Evolutionary conservation across 805 yeast species (phyloP).

Genomic region (Saturnispora halmiae): DNA sequence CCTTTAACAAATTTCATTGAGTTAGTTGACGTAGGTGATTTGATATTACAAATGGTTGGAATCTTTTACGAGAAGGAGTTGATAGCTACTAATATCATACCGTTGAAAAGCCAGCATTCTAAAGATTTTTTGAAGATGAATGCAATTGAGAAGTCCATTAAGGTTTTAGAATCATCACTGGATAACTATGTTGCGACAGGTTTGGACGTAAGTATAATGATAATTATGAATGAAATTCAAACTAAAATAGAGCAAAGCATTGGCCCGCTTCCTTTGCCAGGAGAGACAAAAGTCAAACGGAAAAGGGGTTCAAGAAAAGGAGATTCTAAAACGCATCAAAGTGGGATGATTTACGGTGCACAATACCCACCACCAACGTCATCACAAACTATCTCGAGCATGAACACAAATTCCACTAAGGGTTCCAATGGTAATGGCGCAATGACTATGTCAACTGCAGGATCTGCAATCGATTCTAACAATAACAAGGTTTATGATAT

Average conservation of each 20-base stretch:
- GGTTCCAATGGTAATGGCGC: background rate
- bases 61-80: conserved; percentile 86
- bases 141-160: conserved; percentile 55
- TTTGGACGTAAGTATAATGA: conserved; percentile 83
- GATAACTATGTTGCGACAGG: conserved; percentile 93
- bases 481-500: conserved; percentile 11
- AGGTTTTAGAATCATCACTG: conserved; percentile 61
- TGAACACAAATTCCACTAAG: background rate
- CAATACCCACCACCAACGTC: conserved; percentile 11
- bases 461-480: background rate
- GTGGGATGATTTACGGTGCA: conserved; percentile 7
- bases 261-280: conserved; percentile 23
- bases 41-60: conserved; percentile 85
- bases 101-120: conserved; percentile 39
- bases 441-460: too few relatives aligned
- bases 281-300: background rate
- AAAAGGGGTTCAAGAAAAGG: background rate
- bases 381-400: conserved; percentile 8
- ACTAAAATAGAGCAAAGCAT: conserved; percentile 12
- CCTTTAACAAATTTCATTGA: conserved; percentile 85
- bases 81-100: conserved; percentile 42
- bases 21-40: conserved; percentile 84
- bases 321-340: background rate
- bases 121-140: conserved; percentile 72
- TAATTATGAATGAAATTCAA: conserved; percentile 65